Evolutionary conservation across 1,284 basidiomycete genomes (phyloP).

Genomic region (Hemileia vastatrix): DNA sequence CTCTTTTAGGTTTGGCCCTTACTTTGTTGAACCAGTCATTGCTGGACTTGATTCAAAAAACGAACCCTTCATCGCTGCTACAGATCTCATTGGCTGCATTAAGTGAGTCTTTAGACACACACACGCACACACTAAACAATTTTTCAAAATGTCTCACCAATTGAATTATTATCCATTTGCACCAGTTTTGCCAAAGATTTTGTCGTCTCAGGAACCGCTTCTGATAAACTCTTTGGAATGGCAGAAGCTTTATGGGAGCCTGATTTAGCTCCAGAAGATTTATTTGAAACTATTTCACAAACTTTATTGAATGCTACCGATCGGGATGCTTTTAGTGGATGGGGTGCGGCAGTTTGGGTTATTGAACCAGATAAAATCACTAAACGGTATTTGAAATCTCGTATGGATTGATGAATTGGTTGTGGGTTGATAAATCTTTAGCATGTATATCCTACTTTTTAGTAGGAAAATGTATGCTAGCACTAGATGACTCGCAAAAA

Average conservation of each 20-base stretch:
- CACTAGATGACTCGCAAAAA: no score
- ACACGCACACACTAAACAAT: background rate
- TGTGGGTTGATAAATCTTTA: no score
- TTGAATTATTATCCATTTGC: no score
- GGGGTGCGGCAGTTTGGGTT: slow-evolving; percentile 90
- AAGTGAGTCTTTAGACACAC: slow-evolving; percentile 70
- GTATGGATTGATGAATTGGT: slow-evolving; percentile 6
- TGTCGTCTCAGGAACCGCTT: slow-evolving; percentile 88
- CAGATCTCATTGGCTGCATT: slow-evolving; percentile 92
- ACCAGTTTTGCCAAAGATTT: slow-evolving; percentile 58
- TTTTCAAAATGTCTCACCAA: background rate
- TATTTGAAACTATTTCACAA: slow-evolving; percentile 98
- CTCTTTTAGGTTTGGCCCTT: slow-evolving; percentile 68
- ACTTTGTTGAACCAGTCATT: slow-evolving; percentile 94
- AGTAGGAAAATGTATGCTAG: no score
- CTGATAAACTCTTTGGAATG: slow-evolving; percentile 87
- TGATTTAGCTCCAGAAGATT: slow-evolving; percentile 85
- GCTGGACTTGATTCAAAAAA: slow-evolving; percentile 69
- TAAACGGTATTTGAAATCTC: slow-evolving; percentile 11
- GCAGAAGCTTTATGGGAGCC: slow-evolving; percentile 99
- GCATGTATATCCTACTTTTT: no score
- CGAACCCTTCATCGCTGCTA: slow-evolving; percentile 90
- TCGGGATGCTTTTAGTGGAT: slow-evolving; percentile 90
- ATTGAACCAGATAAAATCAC: slow-evolving; percentile 57
- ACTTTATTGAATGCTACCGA: slow-evolving; percentile 91